These are phyloP conservation scores for Paraglomus occultum DNA, from an alignment of 192 early-diverging fungal genomes.

Conservation along the genomic window DNA sequence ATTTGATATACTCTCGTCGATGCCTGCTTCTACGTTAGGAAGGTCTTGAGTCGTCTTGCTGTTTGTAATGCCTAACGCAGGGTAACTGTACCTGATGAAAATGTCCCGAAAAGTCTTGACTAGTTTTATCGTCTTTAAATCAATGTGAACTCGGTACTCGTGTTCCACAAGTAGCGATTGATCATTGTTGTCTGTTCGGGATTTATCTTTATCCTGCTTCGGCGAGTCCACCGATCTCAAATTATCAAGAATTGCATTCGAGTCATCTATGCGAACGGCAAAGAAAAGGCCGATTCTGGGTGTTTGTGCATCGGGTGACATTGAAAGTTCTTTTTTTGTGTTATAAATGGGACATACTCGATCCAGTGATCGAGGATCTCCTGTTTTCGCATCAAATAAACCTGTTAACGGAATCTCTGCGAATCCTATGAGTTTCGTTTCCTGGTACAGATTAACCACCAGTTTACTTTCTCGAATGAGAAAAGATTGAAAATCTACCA, in stretches of 20 bases:
- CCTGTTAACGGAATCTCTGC: constrained; percentile 42
- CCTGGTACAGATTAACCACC: constrained; percentile 42
- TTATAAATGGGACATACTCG: constrained; percentile 32
- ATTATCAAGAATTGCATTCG: neutral
- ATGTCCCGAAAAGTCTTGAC: constrained; percentile 17
- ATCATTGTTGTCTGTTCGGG: no score
- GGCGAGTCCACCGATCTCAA: no score
- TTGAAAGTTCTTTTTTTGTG: constrained; percentile 22
- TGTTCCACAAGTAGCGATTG: neutral
- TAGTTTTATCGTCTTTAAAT: constrained; percentile 25
- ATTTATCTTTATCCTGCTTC: no score
- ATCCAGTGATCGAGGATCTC: constrained; percentile 28
- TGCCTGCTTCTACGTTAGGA: constrained; percentile 1
- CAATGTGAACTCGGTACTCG: constrained; percentile 24
- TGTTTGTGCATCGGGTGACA: constrained; percentile 29
- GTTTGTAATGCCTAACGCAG: constrained; percentile 27
- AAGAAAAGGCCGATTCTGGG: constrained; percentile 26
- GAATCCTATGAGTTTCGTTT: constrained; percentile 40
- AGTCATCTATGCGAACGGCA: neutral
- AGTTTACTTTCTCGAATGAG: constrained; percentile 29
- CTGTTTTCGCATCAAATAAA: constrained; percentile 23
- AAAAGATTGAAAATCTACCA: constrained; percentile 20
- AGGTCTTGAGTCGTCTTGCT: constrained; percentile 15
- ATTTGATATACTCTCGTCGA: constrained; percentile 6
- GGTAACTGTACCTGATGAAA: constrained; percentile 28